Conservation (phyloP, 441 rosid species). For the Corymbia calophylla region DNA sequence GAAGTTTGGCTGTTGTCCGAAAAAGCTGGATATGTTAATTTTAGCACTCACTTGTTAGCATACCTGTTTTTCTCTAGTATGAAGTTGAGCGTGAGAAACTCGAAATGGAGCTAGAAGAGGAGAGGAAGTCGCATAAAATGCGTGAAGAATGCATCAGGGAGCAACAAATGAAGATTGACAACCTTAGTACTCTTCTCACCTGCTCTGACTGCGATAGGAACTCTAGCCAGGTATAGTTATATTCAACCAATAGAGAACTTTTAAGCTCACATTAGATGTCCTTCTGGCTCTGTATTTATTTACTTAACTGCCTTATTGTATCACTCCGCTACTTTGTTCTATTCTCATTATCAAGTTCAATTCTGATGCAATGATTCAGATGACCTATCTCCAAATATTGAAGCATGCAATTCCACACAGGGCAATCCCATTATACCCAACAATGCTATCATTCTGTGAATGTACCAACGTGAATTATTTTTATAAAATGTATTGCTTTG, state of each 20-base stretch:
- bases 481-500: background rate
- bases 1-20: slow-evolving; percentile 6
- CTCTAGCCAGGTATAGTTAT: slow-evolving; percentile 40
- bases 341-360: background rate
- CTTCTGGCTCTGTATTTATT: background rate
- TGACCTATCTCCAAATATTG: background rate
- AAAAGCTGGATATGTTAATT: background rate
- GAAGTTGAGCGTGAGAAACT: slow-evolving; percentile 87
- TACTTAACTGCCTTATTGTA: background rate
- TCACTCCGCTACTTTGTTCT: background rate
- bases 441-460: background rate
- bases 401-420: background rate
- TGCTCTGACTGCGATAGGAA: slow-evolving; percentile 37
- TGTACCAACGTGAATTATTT: background rate
- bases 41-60: background rate
- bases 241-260: background rate
- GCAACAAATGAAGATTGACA: slow-evolving; percentile 66
- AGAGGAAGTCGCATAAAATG: slow-evolving; percentile 68
- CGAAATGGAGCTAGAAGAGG: slow-evolving; percentile 76
- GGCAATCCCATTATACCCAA: background rate
- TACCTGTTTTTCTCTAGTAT: slow-evolving; percentile 38
- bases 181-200: slow-evolving; percentile 39
- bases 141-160: slow-evolving; percentile 57
- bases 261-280: background rate
- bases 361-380: background rate